Base-by-base conservation (phyloP, 2,329 filamentous ascomycete genomes). In the Fusarium coicis region DNA sequence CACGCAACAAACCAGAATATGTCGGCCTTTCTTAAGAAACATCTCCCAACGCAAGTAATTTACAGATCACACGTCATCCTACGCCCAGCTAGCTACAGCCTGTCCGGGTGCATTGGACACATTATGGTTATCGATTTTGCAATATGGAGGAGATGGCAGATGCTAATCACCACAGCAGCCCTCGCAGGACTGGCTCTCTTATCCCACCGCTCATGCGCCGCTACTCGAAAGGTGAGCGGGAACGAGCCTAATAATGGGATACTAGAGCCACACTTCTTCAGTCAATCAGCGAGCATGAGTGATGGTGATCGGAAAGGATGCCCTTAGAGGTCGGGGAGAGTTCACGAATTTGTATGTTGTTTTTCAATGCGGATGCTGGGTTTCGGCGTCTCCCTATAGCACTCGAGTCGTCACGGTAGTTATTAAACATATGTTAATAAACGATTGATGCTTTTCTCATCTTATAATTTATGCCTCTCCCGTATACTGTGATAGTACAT, bases 61-160 rank as follows among this genome's bases (percentile, higher is more conserved):
- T 86, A 86, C 81, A 83, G 80, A 85, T 88, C 85, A 86, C 84
- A 82, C 81, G 82, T 87, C 86, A 89, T 89, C 86, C 87, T 89
- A 89, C 84, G 81, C 85, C 83, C 80, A 80, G 80, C 81, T 81
- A 81, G 84, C 82, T 85, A 85, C 83, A 81, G 83, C 84, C 83
- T 84, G 81, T 70, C 73, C 79, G 83, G 84, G 86, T 84, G 85
- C 83, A 85, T 89, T 89, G 87, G 87, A 89, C 86, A 89, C 84
- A 86, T 88, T 82, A 89, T 88, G 85, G 81, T 89, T 89, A 89
- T 84, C 84, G 82, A 84, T 88, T 87, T 88, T 88, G 86, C 85
- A 84, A 86, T 87, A 86, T 84, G 82, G 78, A 78, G 79, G 77
- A 76, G 79, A 71, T 74, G 74, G 73, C 78, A 79, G 78, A 74